A percentile compares a stretch with the other conserved stretches of the same genome.
Conservation (phyloP, 1,284 basidiomycete genomes). For the Rhodotorula sp. region DNA sequence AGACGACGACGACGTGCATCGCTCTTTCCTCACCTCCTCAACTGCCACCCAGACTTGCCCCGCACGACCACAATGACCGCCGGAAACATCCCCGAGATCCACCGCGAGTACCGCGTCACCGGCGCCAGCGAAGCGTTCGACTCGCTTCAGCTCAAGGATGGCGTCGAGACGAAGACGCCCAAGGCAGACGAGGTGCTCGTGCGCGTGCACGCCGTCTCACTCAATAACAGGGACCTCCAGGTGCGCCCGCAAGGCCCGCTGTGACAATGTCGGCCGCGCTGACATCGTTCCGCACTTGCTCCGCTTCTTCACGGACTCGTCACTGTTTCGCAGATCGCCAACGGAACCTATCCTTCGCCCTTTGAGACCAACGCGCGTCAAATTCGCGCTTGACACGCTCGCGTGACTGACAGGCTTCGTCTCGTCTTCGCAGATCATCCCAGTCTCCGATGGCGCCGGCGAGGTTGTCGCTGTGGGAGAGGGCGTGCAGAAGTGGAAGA, state of each 20-base stretch:
- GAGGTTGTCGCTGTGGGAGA: constrained; percentile 49
- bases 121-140: background rate
- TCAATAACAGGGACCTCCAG: constrained; percentile 49
- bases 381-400: background rate
- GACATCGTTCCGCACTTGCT: background rate
- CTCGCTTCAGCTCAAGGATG: background rate
- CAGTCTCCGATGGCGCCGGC: constrained; percentile 51
- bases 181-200: constrained; percentile 35
- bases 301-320: background rate
- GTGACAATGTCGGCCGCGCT: background rate
- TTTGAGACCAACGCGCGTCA: constrained; percentile 37
- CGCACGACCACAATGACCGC: background rate
- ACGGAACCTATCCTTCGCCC: constrained; percentile 46
- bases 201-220: constrained; percentile 46
- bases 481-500: constrained; percentile 36
- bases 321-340: constrained; percentile 42
- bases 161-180: background rate
- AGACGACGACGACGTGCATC: no score
- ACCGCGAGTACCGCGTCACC: background rate
- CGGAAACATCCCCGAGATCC: background rate
- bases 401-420: no score
- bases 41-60: no score
- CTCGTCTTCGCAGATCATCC: constrained; percentile 43
- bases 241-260: background rate
- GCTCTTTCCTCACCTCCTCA: no score